phyloP scores from a whole-genome alignment of 2,329 filamentous ascomycete genomes.

The Cyphellophora europaea region DNA sequence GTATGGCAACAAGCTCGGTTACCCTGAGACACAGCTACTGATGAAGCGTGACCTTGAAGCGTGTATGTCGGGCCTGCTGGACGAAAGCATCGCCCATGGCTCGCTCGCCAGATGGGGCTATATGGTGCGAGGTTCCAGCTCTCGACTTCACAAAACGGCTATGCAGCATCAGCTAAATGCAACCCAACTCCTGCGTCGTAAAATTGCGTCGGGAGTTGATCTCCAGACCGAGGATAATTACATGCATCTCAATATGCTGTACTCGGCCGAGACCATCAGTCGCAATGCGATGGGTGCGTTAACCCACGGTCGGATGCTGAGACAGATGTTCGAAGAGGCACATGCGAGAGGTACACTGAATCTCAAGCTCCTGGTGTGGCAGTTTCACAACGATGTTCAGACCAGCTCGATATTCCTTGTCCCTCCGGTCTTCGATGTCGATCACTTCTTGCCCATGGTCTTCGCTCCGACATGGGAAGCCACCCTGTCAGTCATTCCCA shows the following conservation, averaged over 20 bases:
- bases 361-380: slow-evolving; percentile 5
- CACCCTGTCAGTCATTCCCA: background rate
- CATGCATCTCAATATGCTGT: slow-evolving; percentile 3
- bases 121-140: background rate
- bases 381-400: slow-evolving; percentile 6
- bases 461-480: slow-evolving; percentile 3
- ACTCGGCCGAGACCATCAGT: slow-evolving; percentile 2
- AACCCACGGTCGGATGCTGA: slow-evolving; percentile 5
- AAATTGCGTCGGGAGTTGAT: slow-evolving; percentile 1
- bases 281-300: slow-evolving; percentile 2
- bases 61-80: background rate
- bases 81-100: slow-evolving; percentile 1
- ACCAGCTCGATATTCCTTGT: slow-evolving; percentile 6
- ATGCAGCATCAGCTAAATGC: background rate
- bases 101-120: background rate
- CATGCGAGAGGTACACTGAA: slow-evolving; percentile 3
- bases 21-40: background rate
- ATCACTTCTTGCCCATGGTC: slow-evolving; percentile 3
- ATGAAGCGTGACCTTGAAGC: background rate
- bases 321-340: slow-evolving; percentile 3
- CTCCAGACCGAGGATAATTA: background rate
- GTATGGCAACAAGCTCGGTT: background rate
- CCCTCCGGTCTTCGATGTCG: slow-evolving; percentile 6
- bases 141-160: background rate
- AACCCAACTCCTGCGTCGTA: slow-evolving; percentile 1